Percentiles rank a stretch among this genome's conserved stretches.
Conservation (phyloP, 345 rosid species). For the Combretum micranthum region DNA sequence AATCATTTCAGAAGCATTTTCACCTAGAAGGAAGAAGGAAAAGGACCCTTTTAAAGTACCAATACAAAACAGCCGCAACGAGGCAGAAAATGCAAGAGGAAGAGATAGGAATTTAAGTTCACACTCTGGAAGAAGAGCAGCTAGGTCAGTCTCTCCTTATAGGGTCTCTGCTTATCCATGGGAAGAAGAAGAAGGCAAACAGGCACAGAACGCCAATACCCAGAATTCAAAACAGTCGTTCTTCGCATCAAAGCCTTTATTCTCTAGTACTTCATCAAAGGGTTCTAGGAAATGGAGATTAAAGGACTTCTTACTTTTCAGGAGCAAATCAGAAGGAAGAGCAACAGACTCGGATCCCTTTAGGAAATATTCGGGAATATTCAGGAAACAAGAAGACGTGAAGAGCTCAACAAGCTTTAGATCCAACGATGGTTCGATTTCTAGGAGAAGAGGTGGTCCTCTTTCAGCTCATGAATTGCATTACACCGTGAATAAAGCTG, state of each 20-base stretch:
- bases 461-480: constrained; percentile 85
- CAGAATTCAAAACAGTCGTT: constrained; percentile 12
- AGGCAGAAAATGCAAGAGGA: constrained; percentile 31
- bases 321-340: constrained; percentile 89
- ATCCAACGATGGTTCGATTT: constrained; percentile 22
- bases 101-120: constrained; percentile 33
- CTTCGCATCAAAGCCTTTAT: neutral
- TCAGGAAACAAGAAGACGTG: constrained; percentile 51
- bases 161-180: constrained; percentile 72
- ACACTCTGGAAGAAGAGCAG: constrained; percentile 36
- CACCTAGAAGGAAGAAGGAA: constrained; percentile 44
- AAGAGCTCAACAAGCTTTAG: constrained; percentile 38
- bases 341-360: constrained; percentile 47
- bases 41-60: constrained; percentile 38
- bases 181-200: constrained; percentile 54
- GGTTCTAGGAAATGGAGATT: constrained; percentile 73
- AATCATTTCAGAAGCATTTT: constrained; percentile 19
- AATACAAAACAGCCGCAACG: constrained; percentile 24
- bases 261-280: constrained; percentile 26
- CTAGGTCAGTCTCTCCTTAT: constrained; percentile 72
- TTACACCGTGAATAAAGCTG: constrained; percentile 77
- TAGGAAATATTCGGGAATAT: constrained; percentile 35
- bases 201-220: constrained; percentile 6
- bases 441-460: constrained; percentile 27
- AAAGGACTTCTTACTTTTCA: constrained; percentile 64